Evolutionary conservation across 2,329 filamentous ascomycete species (phyloP), one percentile per base, ranked within the genome.

Genomic region (Nemania sp.): DNA sequence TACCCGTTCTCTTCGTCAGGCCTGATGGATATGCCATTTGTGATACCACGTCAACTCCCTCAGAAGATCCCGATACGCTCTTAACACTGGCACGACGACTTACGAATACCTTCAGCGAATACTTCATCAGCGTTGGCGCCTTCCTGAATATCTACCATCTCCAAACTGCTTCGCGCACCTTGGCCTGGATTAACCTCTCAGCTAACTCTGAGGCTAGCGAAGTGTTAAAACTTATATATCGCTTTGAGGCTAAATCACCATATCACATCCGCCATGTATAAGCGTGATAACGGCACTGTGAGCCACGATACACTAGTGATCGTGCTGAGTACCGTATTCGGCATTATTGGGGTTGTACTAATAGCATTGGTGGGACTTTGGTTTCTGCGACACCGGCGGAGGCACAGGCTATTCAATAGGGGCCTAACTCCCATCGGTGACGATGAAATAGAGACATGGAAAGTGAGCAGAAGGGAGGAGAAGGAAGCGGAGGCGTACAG

Each of bases 391-490:
- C 80, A 77, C 47, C 79, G 81, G 49, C 81, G 81, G 54, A 80
- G 76, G 53, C 78, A 78, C 38, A 70, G 80, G 3, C 81, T 89
- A 63, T 82, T 87, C 71, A 81, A 82, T 58, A 81, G 88, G 58
- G 87, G 86, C 55, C 86, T 87, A 52, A 87, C 87, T 0, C 88
- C 89, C 13, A 89, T 90, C 67, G 84, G 86, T 69, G 89, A 90
- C 72, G 88, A 90, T 67, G 89, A 90, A 76, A 90, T 90, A 66
- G 87, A 87, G 72, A 88, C 87, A 3, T 90, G 89, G 89, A 89
- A 87, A 74, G 79, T 80, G 29, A 80, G 79, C 61, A 76, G 75
- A 10, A 64, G 72, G 13, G 71, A 74, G 45, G 80, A 77, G 71
- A 80, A 80, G 70, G 74, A 75, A 29, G 63, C 57, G 38, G 73